Conservation (phyloP, 192 early-diverging fungal genomes). For the Gigaspora rosea region DNA sequence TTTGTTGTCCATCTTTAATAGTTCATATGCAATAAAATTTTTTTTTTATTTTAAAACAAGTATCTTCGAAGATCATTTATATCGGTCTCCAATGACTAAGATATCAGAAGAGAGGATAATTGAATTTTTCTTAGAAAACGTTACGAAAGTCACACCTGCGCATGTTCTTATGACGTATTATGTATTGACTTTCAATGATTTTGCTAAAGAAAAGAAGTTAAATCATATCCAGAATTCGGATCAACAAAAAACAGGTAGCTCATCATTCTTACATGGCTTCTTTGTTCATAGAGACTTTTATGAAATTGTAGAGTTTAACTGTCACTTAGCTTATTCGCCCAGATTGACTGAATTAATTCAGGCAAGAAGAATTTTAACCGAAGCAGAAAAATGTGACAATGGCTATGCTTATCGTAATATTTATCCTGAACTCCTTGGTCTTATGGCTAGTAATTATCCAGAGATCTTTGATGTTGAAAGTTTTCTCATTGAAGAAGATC, state of each 20-base stretch:
- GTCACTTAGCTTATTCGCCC: constrained; percentile 36
- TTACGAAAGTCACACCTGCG: constrained; percentile 25
- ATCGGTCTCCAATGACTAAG: constrained; percentile 19
- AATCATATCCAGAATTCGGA: not conserved
- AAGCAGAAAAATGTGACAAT: constrained; percentile 33
- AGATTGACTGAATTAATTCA: constrained; percentile 34
- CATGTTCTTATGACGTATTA: constrained; percentile 41
- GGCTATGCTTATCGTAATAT: constrained; percentile 35
- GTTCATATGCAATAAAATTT: constrained; percentile 12
- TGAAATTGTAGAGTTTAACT: constrained; percentile 19
- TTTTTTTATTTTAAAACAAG: not conserved
- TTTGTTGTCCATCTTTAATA: not conserved
- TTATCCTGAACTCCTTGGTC: constrained; percentile 42
- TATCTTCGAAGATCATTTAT: constrained; percentile 9
- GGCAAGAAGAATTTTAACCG: constrained; percentile 35
- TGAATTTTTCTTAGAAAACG: constrained; percentile 12
- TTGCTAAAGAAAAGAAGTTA: not conserved
- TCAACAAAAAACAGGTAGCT: not conserved
- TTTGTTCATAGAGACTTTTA: not conserved
- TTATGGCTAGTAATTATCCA: constrained; percentile 40
- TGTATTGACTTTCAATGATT: constrained; percentile 38
- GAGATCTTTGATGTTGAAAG: constrained; percentile 44
- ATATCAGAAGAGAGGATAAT: constrained; percentile 35
- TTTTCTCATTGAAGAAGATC: constrained; percentile 37
- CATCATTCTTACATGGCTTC: not conserved